Evolutionary conservation across 2,329 filamentous ascomycete genomes (phyloP), one percentile per base, ranked within the genome.

Genomic region (Purpureocillium lavendulum): DNA sequence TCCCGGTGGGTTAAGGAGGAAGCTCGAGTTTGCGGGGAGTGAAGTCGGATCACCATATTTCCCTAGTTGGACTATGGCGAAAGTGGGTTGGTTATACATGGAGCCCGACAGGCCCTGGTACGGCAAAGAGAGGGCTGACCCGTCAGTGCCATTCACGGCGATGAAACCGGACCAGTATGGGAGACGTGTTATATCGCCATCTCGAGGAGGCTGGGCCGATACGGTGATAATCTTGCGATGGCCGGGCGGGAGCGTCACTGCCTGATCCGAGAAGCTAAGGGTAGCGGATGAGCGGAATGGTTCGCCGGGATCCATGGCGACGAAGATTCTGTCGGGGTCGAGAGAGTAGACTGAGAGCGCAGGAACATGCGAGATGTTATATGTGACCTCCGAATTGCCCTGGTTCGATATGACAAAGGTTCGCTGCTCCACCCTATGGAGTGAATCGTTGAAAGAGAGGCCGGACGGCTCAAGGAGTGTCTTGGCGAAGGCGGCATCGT

Each of bases 361-460:
- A 3, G 67, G 65, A 6, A 68, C 55, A 42, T 77, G 64, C 17
- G 62, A 64, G 11, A 82, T 58, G 7, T 62, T 60, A 55, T 77
- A 79, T 6, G 68, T 71, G 35, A 76, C 55, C 1, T 62, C 55
- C 21, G 63, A 60, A 13, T 57, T 56, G 33, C 70, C 72, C 5
- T 64, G 62, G 60, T 82, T 82, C 48, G 58, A 65, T 45, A 82
- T 65, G 31, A 63, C 69, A 51, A 82, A 77, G 45, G 69, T 67
- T 31, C 68, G 59, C 2, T 60, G 61, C 11, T 62, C 56, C 33
- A 56, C 53, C 45, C 78, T 70, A 61, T 81, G 54, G 46, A 74
- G 71, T 0, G 75, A 78, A 53, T 82, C 78, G 51, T 82, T 81
- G 58, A 82, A 80, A 3, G 73, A 68, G 10, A 83, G 57, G 53